Conservation (phyloP, 1,139 yeast species). For the Meyerozyma athensensis region DNA sequence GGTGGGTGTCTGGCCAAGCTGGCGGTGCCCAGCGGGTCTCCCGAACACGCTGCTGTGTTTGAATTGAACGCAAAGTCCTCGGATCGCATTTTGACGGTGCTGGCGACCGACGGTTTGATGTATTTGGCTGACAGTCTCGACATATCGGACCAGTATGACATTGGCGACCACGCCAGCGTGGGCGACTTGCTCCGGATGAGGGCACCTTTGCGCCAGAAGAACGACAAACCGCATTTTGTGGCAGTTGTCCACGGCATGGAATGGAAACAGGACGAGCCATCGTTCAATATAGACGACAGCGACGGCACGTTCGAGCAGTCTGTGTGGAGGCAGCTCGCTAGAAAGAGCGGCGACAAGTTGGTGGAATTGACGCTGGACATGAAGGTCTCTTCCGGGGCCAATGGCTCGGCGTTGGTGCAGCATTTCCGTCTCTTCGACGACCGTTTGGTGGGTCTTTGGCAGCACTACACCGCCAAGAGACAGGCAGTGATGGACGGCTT, state of each 20-base stretch:
- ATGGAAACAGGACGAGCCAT: slow-evolving; percentile 22
- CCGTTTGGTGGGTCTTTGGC: slow-evolving; percentile 35
- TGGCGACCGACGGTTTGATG: slow-evolving; percentile 10
- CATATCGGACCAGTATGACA: slow-evolving; percentile 27
- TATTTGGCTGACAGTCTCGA: slow-evolving; percentile 42
- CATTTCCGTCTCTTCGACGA: slow-evolving; percentile 33
- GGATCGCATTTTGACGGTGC: slow-evolving; percentile 7
- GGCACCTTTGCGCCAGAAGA: background rate
- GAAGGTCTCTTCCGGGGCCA: slow-evolving; percentile 18
- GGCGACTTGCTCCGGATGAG: slow-evolving; percentile 24
- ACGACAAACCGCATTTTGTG: slow-evolving; percentile 29
- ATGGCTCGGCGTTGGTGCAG: slow-evolving; percentile 18
- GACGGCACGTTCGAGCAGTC: slow-evolving; percentile 11
- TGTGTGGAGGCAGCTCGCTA: slow-evolving; percentile 17
- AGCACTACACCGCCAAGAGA: slow-evolving; percentile 10
- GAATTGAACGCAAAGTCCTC: slow-evolving; percentile 6
- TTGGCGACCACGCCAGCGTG: slow-evolving; percentile 23
- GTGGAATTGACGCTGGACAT: slow-evolving; percentile 33
- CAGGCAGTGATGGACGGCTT: slow-evolving; percentile 9
- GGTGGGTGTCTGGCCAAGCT: background rate
- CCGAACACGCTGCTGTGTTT: slow-evolving; percentile 10
- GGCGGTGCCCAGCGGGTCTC: too few species aligned
- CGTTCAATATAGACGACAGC: slow-evolving; percentile 14
- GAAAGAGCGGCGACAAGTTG: slow-evolving; percentile 10
- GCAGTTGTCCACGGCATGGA: slow-evolving; percentile 39